Percentiles rank a stretch among this genome's conserved stretches.
These are phyloP conservation scores for Candida coquimbonensis DNA, from an alignment of 805 yeast genomes.

Conservation along the genomic window DNA sequence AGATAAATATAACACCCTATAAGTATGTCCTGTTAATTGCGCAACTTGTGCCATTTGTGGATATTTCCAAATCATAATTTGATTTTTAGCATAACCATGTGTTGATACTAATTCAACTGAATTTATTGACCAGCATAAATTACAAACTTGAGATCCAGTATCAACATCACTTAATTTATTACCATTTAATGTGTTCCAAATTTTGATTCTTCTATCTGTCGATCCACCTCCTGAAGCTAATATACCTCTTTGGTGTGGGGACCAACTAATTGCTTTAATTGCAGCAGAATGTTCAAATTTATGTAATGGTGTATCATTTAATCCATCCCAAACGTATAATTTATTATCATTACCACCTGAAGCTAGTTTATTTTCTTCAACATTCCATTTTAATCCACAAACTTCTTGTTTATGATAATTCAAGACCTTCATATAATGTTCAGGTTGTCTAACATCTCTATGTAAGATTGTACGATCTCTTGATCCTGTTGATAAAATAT, in stretches of 20 bases:
- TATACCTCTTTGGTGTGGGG: constrained; percentile 92
- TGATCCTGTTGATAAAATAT: constrained; percentile 80
- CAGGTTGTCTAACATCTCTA: constrained; percentile 84
- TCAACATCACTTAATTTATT: constrained; percentile 70
- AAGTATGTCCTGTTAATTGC: constrained; percentile 89
- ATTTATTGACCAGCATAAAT: constrained; percentile 86
- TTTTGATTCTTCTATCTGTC: constrained; percentile 80
- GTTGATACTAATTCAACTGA: constrained; percentile 90
- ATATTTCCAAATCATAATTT: constrained; percentile 89
- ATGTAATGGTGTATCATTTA: constrained; percentile 55
- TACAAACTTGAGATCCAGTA: constrained; percentile 95
- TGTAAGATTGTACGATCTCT: constrained; percentile 80
- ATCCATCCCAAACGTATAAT: constrained; percentile 82
- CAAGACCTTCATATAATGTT: constrained; percentile 67
- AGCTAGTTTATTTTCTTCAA: constrained; percentile 84
- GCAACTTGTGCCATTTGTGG: constrained; percentile 90
- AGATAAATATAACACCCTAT: constrained; percentile 81
- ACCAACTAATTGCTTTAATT: constrained; percentile 95
- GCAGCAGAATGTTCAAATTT: constrained; percentile 91
- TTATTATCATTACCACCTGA: constrained; percentile 94
- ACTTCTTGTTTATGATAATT: constrained; percentile 87
- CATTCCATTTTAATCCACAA: constrained; percentile 93
- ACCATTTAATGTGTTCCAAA: constrained; percentile 89
- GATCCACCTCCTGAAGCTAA: constrained; percentile 97
- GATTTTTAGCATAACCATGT: constrained; percentile 89